Conservation (phyloP, 1,284 basidiomycete genomes). For the Meira miltonrushii region DNA sequence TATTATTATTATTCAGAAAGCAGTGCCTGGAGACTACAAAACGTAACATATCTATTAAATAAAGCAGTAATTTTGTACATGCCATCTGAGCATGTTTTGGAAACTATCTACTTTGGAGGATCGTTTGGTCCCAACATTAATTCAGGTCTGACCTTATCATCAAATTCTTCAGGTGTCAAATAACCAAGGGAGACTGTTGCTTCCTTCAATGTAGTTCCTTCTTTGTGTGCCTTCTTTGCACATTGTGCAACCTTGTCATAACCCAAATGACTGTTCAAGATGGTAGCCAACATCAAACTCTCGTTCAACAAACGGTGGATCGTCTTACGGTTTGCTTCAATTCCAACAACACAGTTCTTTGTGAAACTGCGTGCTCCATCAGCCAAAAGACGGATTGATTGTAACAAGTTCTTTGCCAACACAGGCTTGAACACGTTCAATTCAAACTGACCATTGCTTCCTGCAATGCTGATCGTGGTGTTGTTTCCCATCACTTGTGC, state of each 20-base stretch:
- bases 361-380: conserved; percentile 80
- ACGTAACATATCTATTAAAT: no score
- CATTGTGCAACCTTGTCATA: conserved; percentile 96
- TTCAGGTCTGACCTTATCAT: conserved; percentile 90
- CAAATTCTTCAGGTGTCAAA: conserved; percentile 86
- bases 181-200: conserved; percentile 82
- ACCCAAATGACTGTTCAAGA: conserved; percentile 84
- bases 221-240: conserved; percentile 98
- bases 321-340: conserved; percentile 88
- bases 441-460: conserved; percentile 95
- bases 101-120: no score
- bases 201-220: conserved; percentile 91
- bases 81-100: no score
- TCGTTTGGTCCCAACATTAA: conserved; percentile 47
- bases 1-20: no score
- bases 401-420: conserved; percentile 93
- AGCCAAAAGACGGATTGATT: conserved; percentile 85
- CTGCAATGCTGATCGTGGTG: conserved; percentile 84
- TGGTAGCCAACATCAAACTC: conserved; percentile 82
- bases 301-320: conserved; percentile 87
- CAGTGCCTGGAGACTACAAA: no score
- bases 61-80: no score
- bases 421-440: conserved; percentile 99
- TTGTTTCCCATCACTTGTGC: conserved; percentile 99
- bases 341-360: conserved; percentile 93